Evolutionary conservation across 2,329 filamentous ascomycete genomes (phyloP).

Genomic region (Apiospora koreana): DNA sequence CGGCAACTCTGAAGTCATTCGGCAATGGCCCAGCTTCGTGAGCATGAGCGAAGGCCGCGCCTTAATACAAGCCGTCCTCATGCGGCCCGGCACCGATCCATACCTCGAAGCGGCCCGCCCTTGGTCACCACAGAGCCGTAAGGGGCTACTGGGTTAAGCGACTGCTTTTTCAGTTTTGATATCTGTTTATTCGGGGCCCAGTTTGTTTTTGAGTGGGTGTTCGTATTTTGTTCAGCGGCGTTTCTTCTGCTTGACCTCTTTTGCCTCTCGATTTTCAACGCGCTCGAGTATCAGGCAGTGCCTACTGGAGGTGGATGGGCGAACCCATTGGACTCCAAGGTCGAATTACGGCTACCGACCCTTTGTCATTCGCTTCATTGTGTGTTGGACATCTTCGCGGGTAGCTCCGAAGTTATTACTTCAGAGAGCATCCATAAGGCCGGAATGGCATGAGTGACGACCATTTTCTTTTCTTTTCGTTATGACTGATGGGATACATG

Average conservation of each 20-base stretch:
- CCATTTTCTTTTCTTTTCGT: neutral
- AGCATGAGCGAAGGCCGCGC: slow-evolving; percentile 14
- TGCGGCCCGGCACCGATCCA: neutral
- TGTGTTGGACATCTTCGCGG: neutral
- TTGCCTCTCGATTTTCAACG: neutral
- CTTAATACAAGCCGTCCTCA: slow-evolving; percentile 13
- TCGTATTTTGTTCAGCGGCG: neutral
- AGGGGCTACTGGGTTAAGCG: neutral
- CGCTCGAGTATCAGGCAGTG: neutral
- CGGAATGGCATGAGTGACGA: neutral
- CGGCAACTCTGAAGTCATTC: slow-evolving; percentile 10
- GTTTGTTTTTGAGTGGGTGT: neutral
- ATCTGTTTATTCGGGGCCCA: neutral
- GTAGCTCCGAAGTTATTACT: neutral
- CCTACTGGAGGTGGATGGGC: neutral
- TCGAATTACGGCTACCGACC: neutral
- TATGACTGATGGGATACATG: neutral
- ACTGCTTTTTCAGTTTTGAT: neutral
- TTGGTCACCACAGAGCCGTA: neutral
- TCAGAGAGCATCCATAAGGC: neutral
- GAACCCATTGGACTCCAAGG: neutral
- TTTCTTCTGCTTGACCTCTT: neutral
- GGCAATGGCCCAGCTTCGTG: slow-evolving; percentile 17
- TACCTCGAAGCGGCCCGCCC: neutral
- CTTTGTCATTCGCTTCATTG: neutral